Evolutionary conservation across 495 filamentous ascomycete species (phyloP), one percentile per base, ranked within the genome.

Genomic region (Penicillium robsamsonii): DNA sequence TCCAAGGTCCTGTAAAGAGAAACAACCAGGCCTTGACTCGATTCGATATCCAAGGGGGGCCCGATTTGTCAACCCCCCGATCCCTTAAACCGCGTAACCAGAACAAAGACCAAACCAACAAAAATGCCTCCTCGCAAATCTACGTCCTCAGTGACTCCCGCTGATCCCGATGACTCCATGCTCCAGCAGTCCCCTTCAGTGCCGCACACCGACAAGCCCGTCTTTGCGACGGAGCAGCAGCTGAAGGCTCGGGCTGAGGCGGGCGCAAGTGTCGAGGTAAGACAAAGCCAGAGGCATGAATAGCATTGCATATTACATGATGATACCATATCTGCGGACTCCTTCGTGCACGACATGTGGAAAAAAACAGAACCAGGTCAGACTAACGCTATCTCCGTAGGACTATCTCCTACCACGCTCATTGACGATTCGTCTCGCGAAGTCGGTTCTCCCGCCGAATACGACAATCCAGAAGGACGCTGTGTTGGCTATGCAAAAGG

Each of bases 401-500:
- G 94, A 98, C 68, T 86, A 96, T 53, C 88, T 82, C 38, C 86
- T 98, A 18, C 94, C 94, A 2, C 93, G 91, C 68, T 92, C 91
- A n/a, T 89, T 97, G 69, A 90, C 96, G 40, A 88, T 90, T 45
- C 85, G 94, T 22, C 84, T 98, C 6, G 94, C 93, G 3, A 97
- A 97, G 79, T 88, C 91, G 54, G 91, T 96, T n/a, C 81, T 98
- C n/a, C 94, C 94, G 0, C 83, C 92, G 6, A 96, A 97, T 66
- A 96, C 94, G 1, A 88, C 91, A 58, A 90, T 98, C 49, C 90
- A 96, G 63, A 96, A 92, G 58, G 93, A 97, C 72, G 94, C 94
- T 4, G 81, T 96, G 37, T 67, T 94, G 27, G 94, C 95, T 0
- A 84, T 98, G 69, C 89, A 88, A 58, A 97, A 97, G 76, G 88